Percentiles rank a stretch among this genome's conserved stretches.
Evolutionary conservation across 176 grass and related monocot species (phyloP).

Genomic region (Raddia distichophylla): DNA sequence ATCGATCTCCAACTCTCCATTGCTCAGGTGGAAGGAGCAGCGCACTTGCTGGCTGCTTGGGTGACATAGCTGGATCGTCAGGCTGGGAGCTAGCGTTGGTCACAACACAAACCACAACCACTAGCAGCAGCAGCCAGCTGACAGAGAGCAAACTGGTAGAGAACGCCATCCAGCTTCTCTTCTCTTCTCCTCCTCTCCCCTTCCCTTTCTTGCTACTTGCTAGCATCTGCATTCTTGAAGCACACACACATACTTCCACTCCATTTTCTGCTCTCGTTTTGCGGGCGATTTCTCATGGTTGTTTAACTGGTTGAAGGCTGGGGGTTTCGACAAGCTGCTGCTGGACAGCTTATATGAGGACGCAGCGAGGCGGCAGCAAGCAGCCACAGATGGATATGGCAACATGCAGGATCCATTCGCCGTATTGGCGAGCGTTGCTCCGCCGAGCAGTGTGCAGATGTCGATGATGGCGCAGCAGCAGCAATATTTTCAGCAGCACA

Average conservation of each 20-base stretch:
- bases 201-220: background rate
- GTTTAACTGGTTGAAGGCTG: constrained; percentile 67
- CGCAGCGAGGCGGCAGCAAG: constrained; percentile 45
- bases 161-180: background rate
- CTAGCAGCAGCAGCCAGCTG: constrained; percentile 29
- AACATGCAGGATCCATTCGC: constrained; percentile 58
- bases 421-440: constrained; percentile 49
- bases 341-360: constrained; percentile 81
- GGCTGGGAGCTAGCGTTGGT: constrained; percentile 85
- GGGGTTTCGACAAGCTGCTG: constrained; percentile 73
- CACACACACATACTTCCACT: too few relatives aligned
- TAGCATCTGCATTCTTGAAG: background rate
- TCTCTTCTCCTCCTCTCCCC: too few relatives aligned
- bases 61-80: constrained; percentile 45
- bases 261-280: background rate
- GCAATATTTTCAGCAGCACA: constrained; percentile 37
- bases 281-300: background rate
- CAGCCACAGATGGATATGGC: constrained; percentile 13
- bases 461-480: constrained; percentile 63
- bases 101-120: constrained; percentile 45
- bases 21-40: constrained; percentile 4
- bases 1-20: background rate
- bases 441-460: constrained; percentile 68
- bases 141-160: constrained; percentile 65
- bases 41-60: constrained; percentile 18